Evolutionary conservation across 306 rosid genomes (phyloP).

Genomic region (Prunus salicina): DNA sequence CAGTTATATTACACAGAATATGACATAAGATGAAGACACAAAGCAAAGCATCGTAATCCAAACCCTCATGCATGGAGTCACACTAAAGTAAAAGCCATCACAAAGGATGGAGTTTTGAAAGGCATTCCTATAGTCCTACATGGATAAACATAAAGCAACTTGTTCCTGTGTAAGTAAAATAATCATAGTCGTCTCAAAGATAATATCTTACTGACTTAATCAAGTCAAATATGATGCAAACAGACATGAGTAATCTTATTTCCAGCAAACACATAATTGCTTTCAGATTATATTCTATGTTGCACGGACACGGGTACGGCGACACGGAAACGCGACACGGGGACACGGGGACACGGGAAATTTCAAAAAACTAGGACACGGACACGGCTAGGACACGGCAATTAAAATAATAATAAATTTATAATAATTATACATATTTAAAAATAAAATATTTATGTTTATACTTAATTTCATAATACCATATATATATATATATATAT

Average conservation of each 20-base stretch:
- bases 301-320: too few species aligned
- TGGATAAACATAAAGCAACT: too few species aligned
- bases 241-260: not conserved
- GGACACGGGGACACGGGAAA: too few species aligned
- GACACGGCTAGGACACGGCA: too few species aligned
- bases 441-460: too few species aligned
- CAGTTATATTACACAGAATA: not conserved
- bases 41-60: not conserved
- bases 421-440: too few species aligned
- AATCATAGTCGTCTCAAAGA: not conserved
- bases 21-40: not conserved
- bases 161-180: not conserved
- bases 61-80: not conserved
- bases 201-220: not conserved
- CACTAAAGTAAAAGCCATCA: not conserved
- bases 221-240: not conserved
- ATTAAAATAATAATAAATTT: too few species aligned
- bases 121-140: not conserved
- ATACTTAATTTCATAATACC: too few species aligned
- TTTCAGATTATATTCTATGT: not conserved
- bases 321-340: too few species aligned
- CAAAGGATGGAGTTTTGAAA: not conserved
- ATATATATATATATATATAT: too few species aligned
- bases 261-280: not conserved
- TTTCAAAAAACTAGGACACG: too few species aligned